These are phyloP conservation scores for Salix brachista DNA, from an alignment of 345 rosid species.

Conservation along the genomic window DNA sequence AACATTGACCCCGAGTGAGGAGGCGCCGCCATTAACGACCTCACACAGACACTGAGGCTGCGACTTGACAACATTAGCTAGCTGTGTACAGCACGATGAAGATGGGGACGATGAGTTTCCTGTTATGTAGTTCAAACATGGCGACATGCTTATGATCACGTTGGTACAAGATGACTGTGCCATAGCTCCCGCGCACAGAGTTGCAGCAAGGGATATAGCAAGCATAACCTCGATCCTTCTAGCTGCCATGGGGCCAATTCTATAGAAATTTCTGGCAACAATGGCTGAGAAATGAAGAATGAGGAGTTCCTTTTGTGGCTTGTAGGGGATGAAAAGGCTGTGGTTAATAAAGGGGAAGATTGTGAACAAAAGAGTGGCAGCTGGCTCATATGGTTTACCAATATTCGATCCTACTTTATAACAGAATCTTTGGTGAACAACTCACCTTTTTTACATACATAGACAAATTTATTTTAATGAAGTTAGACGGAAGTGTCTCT, in stretches of 20 bases:
- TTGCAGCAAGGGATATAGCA: not conserved
- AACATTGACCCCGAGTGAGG: slow-evolving; percentile 26
- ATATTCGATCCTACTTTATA: not conserved
- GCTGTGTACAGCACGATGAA: slow-evolving; percentile 29
- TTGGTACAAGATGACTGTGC: slow-evolving; percentile 24
- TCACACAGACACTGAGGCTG: slow-evolving; percentile 31
- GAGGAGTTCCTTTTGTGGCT: not conserved
- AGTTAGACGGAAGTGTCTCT: not conserved
- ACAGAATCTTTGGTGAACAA: slow-evolving; percentile 2
- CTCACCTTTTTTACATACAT: not conserved
- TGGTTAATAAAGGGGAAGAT: not conserved
- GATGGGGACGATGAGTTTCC: slow-evolving; percentile 30
- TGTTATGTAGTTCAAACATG: slow-evolving; percentile 23
- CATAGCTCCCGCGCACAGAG: slow-evolving; percentile 1
- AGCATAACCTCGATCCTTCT: not conserved
- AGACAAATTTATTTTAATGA: not conserved
- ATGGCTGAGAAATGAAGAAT: not conserved
- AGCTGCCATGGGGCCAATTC: slow-evolving; percentile 7
- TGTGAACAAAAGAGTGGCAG: slow-evolving; percentile 4
- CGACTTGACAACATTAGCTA: slow-evolving; percentile 16
- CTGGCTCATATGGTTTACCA: slow-evolving; percentile 2
- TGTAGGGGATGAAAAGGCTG: not conserved
- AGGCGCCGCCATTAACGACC: slow-evolving; percentile 24
- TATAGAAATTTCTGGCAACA: not conserved
- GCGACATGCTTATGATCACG: slow-evolving; percentile 19